Evolutionary conservation across 768 basidiomycete species (phyloP).

Genomic region (Strobilomyces confusus): DNA sequence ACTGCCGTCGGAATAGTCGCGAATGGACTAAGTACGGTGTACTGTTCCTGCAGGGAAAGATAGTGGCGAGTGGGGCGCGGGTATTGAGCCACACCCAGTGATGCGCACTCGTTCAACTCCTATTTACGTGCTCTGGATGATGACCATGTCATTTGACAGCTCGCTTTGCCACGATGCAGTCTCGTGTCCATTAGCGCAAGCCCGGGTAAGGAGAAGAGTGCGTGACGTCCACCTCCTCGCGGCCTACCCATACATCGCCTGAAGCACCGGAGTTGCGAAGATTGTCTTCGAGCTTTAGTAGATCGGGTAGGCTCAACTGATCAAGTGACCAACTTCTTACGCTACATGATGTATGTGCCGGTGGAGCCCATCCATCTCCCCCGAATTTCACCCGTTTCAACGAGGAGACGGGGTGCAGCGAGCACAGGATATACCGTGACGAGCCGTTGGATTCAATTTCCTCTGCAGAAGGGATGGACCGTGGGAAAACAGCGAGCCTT

Average conservation of each 20-base stretch:
- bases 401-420: not conserved
- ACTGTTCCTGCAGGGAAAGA: not conserved
- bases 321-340: not conserved
- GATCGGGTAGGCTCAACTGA: too few relatives aligned
- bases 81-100: not conserved
- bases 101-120: not conserved
- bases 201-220: not conserved
- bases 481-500: constrained; percentile 25
- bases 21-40: too few relatives aligned
- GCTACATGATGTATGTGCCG: not conserved
- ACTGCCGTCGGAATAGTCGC: too few relatives aligned
- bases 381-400: not conserved
- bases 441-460: too few relatives aligned
- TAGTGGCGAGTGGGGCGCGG: not conserved
- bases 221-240: too few relatives aligned
- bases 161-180: not conserved
- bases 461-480: constrained; percentile 4
- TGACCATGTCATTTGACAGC: not conserved
- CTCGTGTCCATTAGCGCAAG: not conserved
- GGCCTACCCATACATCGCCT: not conserved
- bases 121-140: not conserved
- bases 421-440: too few relatives aligned
- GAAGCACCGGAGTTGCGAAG: too few relatives aligned
- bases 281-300: too few relatives aligned
- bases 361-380: not conserved